Evolutionary conservation across 345 rosid species (phyloP), one percentile per base, ranked within the genome.

Genomic region (Geranium brycei): DNA sequence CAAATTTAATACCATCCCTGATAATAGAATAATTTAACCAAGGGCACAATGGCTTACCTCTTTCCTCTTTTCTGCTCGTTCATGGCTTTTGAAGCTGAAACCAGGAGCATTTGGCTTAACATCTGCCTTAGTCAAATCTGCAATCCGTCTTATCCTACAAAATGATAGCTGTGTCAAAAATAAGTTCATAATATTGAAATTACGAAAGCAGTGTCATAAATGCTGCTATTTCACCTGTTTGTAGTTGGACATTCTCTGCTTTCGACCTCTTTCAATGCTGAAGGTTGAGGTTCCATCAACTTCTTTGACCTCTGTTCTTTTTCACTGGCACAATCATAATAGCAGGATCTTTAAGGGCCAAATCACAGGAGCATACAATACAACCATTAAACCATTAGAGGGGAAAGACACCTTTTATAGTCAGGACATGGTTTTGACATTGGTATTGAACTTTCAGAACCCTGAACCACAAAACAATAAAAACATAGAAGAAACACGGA

Each of bases 1-100:
- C 19, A 64, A 23, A 51, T 56, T n/a, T 61, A 55, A 53, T 7
- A 3, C 4, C 16, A 66, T 41, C 5, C n/a, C 63, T 35, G 55
- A 10, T 14, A 56, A 31, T 35, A n/a, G 5, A 23, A 18, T 58
- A 59, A 65, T 64, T 13, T 30, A 59, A 40, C 64, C 2, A 62
- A 51, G 35, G 67, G 62, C 28, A 62, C 51, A 61, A 58, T 68
- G 35, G 58, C 73, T 58, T 79, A 80, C 97, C 90, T 88, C 87
- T 81, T 81, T 91, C 83, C 95, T 80, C 72, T 80, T 83, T 76
- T 80, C 89, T 19, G 95, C 98, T 57, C 95, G 81, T 70, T 83
- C 88, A 57, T 74, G 71, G 66, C 91, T 72, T 69, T 74, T 85
- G 82, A 91, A 85, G 68, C 60, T 76, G 77, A 88, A 87, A 65